Evolutionary conservation across 345 rosid species (phyloP), one percentile per base, ranked within the genome.

Genomic region (Lepidium aucheri): DNA sequence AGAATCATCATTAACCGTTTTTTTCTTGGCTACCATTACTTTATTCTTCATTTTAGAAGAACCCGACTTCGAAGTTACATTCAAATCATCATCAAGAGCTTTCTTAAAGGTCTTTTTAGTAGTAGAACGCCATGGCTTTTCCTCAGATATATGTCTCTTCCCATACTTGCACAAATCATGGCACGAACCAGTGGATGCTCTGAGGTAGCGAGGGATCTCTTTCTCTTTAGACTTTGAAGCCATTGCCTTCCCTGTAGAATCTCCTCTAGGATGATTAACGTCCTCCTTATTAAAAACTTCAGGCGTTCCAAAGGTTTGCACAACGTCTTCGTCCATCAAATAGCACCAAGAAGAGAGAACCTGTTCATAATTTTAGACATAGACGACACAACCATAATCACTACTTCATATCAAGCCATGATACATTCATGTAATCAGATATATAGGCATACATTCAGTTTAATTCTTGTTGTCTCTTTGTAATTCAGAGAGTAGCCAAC

Each of bases 121-220:
- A 34, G 73, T 44, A 8, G 82, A 74, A 64, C 38, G 72, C 59
- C 83, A 79, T 26, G 81, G 76, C 55, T 84, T 83, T 44, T 77
- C 81, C 78, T 83, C 77, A 9, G 53, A 12, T 61, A 51, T 77
- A 40, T 83, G 82, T 34, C 74, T 80, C 78, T 69, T 80, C 70
- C 96, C 98, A 54, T 78, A 89, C 77, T 92, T 92, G 73, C 98
- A 92, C 34, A 80, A 65, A 81, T 92, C 98, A 72, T 89, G 98
- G 64, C 98, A 87, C 2, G 98, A 89, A 55, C 95, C 95, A 17
- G 92, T 84, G 12, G 98, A 87, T 61, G 88, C 84, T 77, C 90
- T 80, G 32, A 91, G 89, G 72, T 91, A 91, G 63, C 33, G 82
- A 59, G 96, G 90, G 11, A 86, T 44, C 74, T 63, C 53, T 44